phyloP scores from a whole-genome alignment of 352 stramenopile genomes.

The Phytophthora tentaculata region DNA sequence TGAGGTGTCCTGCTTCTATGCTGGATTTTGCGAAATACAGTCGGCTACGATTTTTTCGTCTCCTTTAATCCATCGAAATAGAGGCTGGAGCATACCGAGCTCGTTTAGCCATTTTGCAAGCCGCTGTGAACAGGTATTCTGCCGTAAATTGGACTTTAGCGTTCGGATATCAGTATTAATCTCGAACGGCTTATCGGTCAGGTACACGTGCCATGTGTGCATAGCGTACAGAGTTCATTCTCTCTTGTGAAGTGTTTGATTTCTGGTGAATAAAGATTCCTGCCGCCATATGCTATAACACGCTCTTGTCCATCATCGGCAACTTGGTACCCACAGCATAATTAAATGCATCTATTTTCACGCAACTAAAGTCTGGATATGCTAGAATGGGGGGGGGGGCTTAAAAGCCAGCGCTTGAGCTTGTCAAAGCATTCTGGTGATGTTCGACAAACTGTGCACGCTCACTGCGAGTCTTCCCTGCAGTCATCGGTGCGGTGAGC shows the following conservation, averaged over 20 bases:
- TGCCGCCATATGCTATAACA: neutral
- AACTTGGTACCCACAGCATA: slow-evolving; percentile 7
- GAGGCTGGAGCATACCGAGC: neutral
- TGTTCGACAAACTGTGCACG: neutral
- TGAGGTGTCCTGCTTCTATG: neutral
- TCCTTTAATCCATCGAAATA: neutral
- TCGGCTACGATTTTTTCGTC: neutral
- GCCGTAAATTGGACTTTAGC: neutral
- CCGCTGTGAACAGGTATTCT: slow-evolving; percentile 2
- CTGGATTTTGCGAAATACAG: neutral
- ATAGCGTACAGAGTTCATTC: slow-evolving; percentile 8
- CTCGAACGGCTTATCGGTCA: neutral
- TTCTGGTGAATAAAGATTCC: neutral
- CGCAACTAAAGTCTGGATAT: neutral
- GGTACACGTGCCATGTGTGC: neutral
- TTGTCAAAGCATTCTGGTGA: neutral
- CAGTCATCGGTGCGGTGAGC: slow-evolving; percentile 1
- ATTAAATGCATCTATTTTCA: slow-evolving; percentile 1
- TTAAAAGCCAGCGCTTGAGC: neutral
- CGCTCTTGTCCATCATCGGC: neutral
- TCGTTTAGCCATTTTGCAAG: slow-evolving; percentile 3
- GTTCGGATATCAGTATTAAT: neutral
- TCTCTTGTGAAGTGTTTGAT: slow-evolving; percentile 4
- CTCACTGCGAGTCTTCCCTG: neutral
- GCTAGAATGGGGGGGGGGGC: neutral